phyloP scores from a whole-genome alignment of 148 eudicot genomes.

The Limonium bicolor region DNA sequence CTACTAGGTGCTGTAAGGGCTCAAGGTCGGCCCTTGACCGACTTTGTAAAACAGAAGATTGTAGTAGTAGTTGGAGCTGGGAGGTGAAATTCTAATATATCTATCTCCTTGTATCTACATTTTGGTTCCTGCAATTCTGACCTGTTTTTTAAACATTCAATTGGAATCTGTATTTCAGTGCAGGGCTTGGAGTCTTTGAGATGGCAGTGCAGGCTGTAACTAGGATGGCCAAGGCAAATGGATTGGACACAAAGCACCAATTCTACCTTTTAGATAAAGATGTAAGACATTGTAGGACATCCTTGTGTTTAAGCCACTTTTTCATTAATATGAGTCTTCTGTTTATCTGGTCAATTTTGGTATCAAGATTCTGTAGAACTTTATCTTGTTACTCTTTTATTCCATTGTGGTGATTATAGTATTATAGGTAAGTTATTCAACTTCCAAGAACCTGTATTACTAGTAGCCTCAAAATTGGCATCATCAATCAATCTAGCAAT shows the following conservation, averaged over 20 bases:
- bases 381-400: too few species aligned
- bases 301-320: too few species aligned
- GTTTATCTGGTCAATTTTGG: too few species aligned
- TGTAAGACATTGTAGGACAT: constrained; percentile 21
- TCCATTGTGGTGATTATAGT: too few species aligned
- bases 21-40: constrained; percentile 81
- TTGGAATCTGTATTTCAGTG: constrained; percentile 44
- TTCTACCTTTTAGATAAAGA: constrained; percentile 89
- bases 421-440: too few species aligned
- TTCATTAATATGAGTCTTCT: too few species aligned
- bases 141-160: background rate
- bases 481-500: too few species aligned
- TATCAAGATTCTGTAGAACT: too few species aligned
- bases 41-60: constrained; percentile 82
- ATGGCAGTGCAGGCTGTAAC: constrained; percentile 81
- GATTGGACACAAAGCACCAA: constrained; percentile 47
- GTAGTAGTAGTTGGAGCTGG: constrained; percentile 97
- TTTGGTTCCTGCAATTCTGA: too few species aligned
- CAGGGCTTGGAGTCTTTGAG: constrained; percentile 95
- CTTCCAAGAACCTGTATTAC: too few species aligned
- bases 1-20: constrained; percentile 89
- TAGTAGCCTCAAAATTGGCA: too few species aligned
- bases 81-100: constrained; percentile 38
- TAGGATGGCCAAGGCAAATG: constrained; percentile 54
- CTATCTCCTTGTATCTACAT: too few species aligned